Evolutionary conservation across 768 basidiomycete genomes (phyloP), one percentile per base, ranked within the genome.

Genomic region (Boletus pseudo-olivaceus): DNA sequence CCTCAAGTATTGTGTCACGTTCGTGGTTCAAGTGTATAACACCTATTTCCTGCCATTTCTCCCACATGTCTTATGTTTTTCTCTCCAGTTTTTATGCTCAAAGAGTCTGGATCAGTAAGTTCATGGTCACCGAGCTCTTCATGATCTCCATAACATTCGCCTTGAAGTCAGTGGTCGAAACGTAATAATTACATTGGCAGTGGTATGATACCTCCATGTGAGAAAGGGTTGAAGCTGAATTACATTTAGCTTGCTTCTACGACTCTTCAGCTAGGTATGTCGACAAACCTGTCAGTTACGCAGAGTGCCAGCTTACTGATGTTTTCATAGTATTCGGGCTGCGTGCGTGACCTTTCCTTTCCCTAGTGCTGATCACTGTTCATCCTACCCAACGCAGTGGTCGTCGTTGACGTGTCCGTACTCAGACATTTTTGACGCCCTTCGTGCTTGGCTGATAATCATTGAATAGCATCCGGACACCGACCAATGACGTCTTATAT

Each of bases 81-180:
- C 26, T 27, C 29, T 40, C 29, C 32, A 64, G 63, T 23, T 64
- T 64, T 41, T 64, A 64, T 32, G 51, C 63, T 20, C 53, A 64
- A 12, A 53, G 63, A 43, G 55, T 64, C 19, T 64, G 63, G 60
- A 64, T 62, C 57, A 59, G 63, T 64, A 44, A 32, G 63, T 50
- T 34, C 20, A 17, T 47, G 12, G 11, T 32, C 4, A 17, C 14
- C 4, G 11, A 8, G 23, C n/a, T 20, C 17, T 27, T 35, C 11
- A 1, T 32, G 8, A 7, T 15, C 11, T 7, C 53, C 8, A 12
- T 34, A 32, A 47, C 6, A 9, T 15, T 32, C 11, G 15, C 9
- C n/a, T 15, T 51, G 27, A 47, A 64, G 63, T 64, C 37, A 58
- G 55, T 11, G 53, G 47, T 39, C 26, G 15, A 26, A 62, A 54